Percentiles rank a stretch among this genome's conserved stretches.
Conservation (phyloP, 352 stramenopile genomes). For the Phytophthora colocasiae region DNA sequence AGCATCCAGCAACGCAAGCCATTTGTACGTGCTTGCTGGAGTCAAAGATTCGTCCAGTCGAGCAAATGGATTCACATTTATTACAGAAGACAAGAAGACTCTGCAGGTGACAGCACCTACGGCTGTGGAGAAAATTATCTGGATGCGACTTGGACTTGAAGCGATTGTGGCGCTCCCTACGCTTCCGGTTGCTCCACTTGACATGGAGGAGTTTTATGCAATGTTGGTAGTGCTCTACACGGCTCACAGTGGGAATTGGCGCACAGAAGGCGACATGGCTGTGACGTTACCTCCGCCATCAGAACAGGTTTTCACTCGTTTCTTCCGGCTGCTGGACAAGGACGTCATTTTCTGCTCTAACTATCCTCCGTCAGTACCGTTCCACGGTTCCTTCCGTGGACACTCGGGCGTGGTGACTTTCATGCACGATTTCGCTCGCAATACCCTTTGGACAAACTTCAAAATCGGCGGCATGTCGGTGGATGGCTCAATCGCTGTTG, state of each 20-base stretch:
- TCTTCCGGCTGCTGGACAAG: slow-evolving; percentile 87
- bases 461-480: slow-evolving; percentile 86
- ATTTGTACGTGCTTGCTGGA: slow-evolving; percentile 82
- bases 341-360: slow-evolving; percentile 91
- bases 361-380: slow-evolving; percentile 88
- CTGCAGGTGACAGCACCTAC: slow-evolving; percentile 80
- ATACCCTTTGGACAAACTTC: slow-evolving; percentile 88
- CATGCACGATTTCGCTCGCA: slow-evolving; percentile 80
- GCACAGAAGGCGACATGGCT: slow-evolving; percentile 88
- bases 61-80: slow-evolving; percentile 88
- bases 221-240: slow-evolving; percentile 91
- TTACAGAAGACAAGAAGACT: slow-evolving; percentile 88
- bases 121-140: slow-evolving; percentile 87
- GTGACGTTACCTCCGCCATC: slow-evolving; percentile 86
- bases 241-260: slow-evolving; percentile 78
- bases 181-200: slow-evolving; percentile 77
- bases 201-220: slow-evolving; percentile 91
- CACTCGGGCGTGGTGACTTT: slow-evolving; percentile 76
- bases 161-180: slow-evolving; percentile 87
- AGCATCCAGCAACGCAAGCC: slow-evolving; percentile 60
- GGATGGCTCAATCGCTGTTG: slow-evolving; percentile 86
- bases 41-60: slow-evolving; percentile 87
- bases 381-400: slow-evolving; percentile 84
- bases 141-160: slow-evolving; percentile 86
- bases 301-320: slow-evolving; percentile 88